Evolutionary conservation across 495 filamentous ascomycete species (phyloP).

Genomic region (Apodospora peruviana): DNA sequence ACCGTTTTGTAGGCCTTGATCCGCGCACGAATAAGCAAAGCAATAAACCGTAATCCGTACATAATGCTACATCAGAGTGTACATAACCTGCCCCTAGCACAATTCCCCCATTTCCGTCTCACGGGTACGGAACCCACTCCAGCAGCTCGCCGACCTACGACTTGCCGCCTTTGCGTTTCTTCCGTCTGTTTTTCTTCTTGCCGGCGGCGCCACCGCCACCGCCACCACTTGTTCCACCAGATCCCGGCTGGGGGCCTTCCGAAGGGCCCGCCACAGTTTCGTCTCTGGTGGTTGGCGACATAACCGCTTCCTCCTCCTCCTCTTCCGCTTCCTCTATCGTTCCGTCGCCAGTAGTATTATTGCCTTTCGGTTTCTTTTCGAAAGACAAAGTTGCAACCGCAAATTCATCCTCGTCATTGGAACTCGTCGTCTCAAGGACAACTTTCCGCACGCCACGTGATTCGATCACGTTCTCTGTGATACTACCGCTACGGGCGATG

Average conservation of each 20-base stretch:
- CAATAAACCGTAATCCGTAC: too few species aligned
- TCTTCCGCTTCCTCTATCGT: conserved; percentile 11
- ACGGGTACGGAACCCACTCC: conserved; percentile 16
- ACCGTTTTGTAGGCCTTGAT: too few species aligned
- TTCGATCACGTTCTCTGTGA: conserved; percentile 83
- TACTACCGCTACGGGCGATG: conserved; percentile 73
- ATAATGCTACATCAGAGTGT: too few species aligned
- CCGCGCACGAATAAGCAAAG: too few species aligned
- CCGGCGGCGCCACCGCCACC: conserved; percentile 10
- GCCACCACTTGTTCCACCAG: conserved; percentile 5
- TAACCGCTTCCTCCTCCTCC: conserved; percentile 9
- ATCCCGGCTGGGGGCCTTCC: neutral
- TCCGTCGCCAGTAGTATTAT: neutral
- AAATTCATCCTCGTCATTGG: conserved; percentile 29
- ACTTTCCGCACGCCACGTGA: conserved; percentile 78
- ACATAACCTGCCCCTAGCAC: too few species aligned
- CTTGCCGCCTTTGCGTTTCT: conserved; percentile 38
- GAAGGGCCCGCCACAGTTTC: conserved; percentile 12
- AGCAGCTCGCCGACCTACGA: conserved; percentile 26
- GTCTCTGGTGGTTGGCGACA: conserved; percentile 8
- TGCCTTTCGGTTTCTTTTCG: conserved; percentile 8
- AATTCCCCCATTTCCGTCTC: too few species aligned
- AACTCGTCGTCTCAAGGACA: conserved; percentile 67
- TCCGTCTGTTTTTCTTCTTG: conserved; percentile 34
- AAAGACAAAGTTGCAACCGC: conserved; percentile 2